These are phyloP conservation scores for Eimeria necatrix DNA, from an alignment of 169 alveolate species.

Conservation along the genomic window DNA sequence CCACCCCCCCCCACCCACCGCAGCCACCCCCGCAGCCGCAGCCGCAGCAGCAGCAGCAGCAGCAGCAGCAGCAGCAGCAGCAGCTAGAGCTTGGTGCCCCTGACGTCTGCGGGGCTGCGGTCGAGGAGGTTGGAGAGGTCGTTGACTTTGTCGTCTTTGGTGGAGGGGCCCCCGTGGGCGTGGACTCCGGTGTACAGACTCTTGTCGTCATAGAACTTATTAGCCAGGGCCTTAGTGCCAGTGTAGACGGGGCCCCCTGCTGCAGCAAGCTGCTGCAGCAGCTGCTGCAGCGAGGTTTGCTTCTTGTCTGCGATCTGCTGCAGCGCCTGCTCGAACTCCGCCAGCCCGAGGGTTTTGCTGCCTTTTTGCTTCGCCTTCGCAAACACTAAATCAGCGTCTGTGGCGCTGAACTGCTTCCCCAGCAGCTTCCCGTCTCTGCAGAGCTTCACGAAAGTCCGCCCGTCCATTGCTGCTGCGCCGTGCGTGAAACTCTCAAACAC, in stretches of 20 bases:
- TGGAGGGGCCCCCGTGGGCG: constrained; percentile 92
- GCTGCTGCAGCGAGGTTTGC: constrained; percentile 82
- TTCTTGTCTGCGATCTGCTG: constrained; percentile 85
- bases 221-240: constrained; percentile 93
- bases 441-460: constrained; percentile 89
- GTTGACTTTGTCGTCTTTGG: constrained; percentile 87
- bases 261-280: constrained; percentile 80
- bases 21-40: too few species aligned
- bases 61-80: not conserved
- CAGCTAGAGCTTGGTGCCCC: constrained; percentile 73
- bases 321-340: constrained; percentile 87
- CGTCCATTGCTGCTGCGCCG: constrained; percentile 89
- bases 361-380: constrained; percentile 89
- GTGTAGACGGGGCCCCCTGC: constrained; percentile 91
- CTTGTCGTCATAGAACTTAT: constrained; percentile 93
- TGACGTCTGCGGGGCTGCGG: constrained; percentile 74
- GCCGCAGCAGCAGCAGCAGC: not conserved
- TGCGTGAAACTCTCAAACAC: constrained; percentile 88
- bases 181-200: constrained; percentile 92
- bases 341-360: constrained; percentile 86
- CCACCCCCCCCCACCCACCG: too few species aligned
- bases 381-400: constrained; percentile 90
- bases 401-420: constrained; percentile 88
- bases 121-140: constrained; percentile 85
- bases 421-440: constrained; percentile 87